Percentiles rank a stretch among this genome's conserved stretches.
These are phyloP conservation scores for Daldinia eschscholtzii DNA, from an alignment of 2,329 filamentous ascomycete genomes.

Conservation along the genomic window DNA sequence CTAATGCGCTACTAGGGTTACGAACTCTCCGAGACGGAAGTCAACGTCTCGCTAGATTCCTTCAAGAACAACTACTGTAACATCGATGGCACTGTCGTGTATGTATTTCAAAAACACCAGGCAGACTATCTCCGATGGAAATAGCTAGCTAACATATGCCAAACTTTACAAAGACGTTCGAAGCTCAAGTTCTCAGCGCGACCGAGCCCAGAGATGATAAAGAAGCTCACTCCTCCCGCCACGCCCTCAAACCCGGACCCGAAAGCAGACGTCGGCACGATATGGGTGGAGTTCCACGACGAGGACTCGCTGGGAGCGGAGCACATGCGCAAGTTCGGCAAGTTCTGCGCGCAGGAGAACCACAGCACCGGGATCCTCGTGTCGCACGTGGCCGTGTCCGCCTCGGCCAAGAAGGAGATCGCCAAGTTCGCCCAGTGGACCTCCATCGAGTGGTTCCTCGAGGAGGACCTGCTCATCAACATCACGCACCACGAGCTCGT, in stretches of 20 bases:
- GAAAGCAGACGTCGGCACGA: conserved; percentile 80
- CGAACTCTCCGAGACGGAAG: conserved; percentile 88
- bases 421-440: conserved; percentile 80
- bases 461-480: conserved; percentile 96
- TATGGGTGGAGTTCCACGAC: conserved; percentile 91
- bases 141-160: conserved; percentile 14
- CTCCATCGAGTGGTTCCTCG: conserved; percentile 93
- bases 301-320: conserved; percentile 88
- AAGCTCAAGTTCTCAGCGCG: conserved; percentile 90
- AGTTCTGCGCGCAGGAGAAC: conserved; percentile 81
- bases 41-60: conserved; percentile 85
- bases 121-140: conserved; percentile 7
- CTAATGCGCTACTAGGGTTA: conserved; percentile 77
- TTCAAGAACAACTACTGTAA: conserved; percentile 81
- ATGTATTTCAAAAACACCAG: conserved; percentile 54
- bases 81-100: conserved; percentile 81
- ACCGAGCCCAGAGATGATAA: conserved; percentile 85
- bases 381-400: conserved; percentile 83
- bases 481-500: conserved; percentile 98
- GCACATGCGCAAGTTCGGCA: conserved; percentile 90
- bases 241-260: conserved; percentile 78
- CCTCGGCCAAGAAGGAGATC: conserved; percentile 89
- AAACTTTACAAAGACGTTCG: conserved; percentile 70
- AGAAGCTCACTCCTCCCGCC: conserved; percentile 81
- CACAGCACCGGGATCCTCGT: conserved; percentile 94